phyloP scores from a whole-genome alignment of 495 filamentous ascomycete species.

The Durotheca rogersii region DNA sequence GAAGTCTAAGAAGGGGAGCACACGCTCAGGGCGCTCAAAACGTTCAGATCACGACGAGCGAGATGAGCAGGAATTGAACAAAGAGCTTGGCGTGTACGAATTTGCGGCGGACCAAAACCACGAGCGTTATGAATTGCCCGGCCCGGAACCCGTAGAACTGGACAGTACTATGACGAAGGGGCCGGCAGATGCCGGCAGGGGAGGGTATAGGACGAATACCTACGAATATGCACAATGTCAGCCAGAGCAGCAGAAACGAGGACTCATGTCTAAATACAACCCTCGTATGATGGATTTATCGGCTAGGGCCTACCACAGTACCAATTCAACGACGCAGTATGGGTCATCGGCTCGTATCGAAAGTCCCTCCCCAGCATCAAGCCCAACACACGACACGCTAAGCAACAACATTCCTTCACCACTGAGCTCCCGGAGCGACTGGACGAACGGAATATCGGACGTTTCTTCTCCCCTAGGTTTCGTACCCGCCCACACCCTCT shows the following conservation, averaged over 20 bases:
- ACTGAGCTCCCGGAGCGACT: conserved; percentile 45
- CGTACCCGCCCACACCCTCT: conserved; percentile 33
- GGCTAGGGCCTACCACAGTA: conserved; percentile 43
- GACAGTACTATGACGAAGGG: conserved; percentile 44
- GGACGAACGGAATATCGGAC: conserved; percentile 40
- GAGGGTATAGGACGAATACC: conserved; percentile 35
- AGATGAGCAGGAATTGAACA: conserved; percentile 32
- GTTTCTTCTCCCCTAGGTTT: conserved; percentile 45
- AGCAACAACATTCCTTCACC: conserved; percentile 48
- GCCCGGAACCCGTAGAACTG: conserved; percentile 50
- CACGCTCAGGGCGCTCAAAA: too few relatives aligned
- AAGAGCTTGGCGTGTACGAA: conserved; percentile 39
- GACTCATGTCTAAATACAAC: conserved; percentile 40
- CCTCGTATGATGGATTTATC: conserved; percentile 20
- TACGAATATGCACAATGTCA: conserved; percentile 50
- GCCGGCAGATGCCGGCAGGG: conserved; percentile 38
- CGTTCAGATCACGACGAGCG: too few relatives aligned
- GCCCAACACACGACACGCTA: conserved; percentile 44
- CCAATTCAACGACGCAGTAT: conserved; percentile 41
- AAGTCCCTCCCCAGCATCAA: conserved; percentile 42
- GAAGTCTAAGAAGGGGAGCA: conserved; percentile 25
- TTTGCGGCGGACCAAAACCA: conserved; percentile 49
- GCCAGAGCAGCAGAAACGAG: conserved; percentile 46
- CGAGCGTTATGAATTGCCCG: conserved; percentile 53
- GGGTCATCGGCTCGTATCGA: conserved; percentile 36